Base-by-base conservation (phyloP, 1,139 yeast genomes). In the Saccharomyces hybrid region DNA sequence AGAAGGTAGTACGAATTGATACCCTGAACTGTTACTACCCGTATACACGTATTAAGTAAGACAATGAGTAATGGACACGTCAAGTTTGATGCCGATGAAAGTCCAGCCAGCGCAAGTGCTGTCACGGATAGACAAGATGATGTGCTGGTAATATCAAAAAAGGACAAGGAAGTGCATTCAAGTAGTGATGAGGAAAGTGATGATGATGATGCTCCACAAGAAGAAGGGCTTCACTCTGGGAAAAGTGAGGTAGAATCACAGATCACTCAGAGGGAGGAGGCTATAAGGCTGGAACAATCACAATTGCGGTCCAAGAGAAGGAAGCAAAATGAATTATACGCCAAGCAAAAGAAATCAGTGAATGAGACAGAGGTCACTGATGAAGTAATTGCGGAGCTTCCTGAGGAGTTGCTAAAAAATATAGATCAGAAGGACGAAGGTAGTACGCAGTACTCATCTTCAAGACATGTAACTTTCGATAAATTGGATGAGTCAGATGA, bases 301-400 rank as follows among this genome's bases (percentile, higher is more conserved):
- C 64, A 67, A 55, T 73, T 76, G 59, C 76, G 73, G 66, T 79
- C 78, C 60, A 79, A 74, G 68, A 75, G 86, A 73, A 76, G 79
- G 67, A 70, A 75, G 62, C 75, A 75, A 59, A 78, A 81, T 61
- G 70, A 73, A 56, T 72, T 71, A 52, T 78, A 77, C 61, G 73
- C 55, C 32, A 68, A 75, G 58, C 79, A 81, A 58, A 71, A 70
- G 62, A 65, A 51, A 61, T 57, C 54, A 60, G 58, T 42, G 3
- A 63, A 60, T 31, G 61, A 60, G 48, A 55, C 58, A 8, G 62
- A 63, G 19, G 58, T 59, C 44, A 60, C 60, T 28, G 60, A 61
- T 7, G 70, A 38, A 55, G 48, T 51, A 2, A 53, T 66, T 13
- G 67, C 63, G 52, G 70, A 67, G 52, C 56, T 69, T 27, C 66